These are phyloP conservation scores for Taphrina communis DNA, from an alignment of 1,139 yeast species.

Conservation along the genomic window DNA sequence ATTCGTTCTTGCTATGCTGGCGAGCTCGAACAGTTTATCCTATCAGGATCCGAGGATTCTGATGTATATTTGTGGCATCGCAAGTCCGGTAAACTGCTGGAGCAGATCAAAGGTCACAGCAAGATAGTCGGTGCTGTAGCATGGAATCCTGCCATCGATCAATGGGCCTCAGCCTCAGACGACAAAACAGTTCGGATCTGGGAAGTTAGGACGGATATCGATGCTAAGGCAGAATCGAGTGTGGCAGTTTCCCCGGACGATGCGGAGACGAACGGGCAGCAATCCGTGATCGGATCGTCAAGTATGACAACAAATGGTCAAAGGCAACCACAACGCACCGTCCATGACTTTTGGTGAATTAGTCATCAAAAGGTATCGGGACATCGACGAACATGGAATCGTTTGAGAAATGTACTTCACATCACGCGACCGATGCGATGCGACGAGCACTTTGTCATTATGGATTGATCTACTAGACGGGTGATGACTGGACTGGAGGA, in stretches of 20 bases:
- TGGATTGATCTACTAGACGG: background rate
- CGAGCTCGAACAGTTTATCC: conserved; percentile 67
- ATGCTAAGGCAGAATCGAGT: background rate
- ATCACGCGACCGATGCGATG: background rate
- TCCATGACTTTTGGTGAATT: conserved; percentile 4
- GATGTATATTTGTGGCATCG: conserved; percentile 78
- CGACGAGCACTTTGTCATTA: background rate
- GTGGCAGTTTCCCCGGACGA: too few relatives aligned
- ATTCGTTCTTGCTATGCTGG: conserved; percentile 81
- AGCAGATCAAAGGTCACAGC: conserved; percentile 67
- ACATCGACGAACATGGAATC: background rate
- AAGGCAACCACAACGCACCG: background rate
- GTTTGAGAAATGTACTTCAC: background rate
- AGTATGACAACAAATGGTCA: background rate
- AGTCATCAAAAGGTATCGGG: background rate
- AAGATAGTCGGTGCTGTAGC: conserved; percentile 75
- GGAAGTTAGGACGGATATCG: background rate
- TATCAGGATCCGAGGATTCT: conserved; percentile 71
- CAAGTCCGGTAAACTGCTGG: conserved; percentile 71
- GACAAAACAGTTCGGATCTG: conserved; percentile 58
- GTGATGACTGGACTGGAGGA: background rate
- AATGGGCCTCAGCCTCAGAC: conserved; percentile 86
- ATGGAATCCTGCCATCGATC: conserved; percentile 64
- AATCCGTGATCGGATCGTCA: background rate
- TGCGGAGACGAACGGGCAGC: too few relatives aligned